Evolutionary conservation across 768 basidiomycete genomes (phyloP).

Genomic region (Gloeopeniophorella convolvens): DNA sequence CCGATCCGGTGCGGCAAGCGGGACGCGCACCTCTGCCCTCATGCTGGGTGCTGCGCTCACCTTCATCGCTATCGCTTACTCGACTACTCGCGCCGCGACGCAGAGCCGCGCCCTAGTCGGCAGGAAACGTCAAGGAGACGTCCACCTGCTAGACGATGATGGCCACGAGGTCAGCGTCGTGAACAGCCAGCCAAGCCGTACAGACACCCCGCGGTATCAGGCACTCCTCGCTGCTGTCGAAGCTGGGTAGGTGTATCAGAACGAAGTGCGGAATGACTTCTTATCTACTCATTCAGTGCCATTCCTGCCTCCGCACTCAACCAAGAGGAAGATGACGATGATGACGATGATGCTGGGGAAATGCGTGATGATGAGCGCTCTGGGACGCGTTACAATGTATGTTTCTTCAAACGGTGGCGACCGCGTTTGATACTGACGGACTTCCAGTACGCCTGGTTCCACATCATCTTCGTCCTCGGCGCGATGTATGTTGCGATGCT

Average conservation of each 20-base stretch:
- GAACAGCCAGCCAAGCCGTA: conserved; percentile 75
- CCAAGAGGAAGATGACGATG: conserved; percentile 60
- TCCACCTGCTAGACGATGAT: conserved; percentile 51
- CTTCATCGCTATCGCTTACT: conserved; percentile 97
- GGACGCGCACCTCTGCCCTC: conserved; percentile 79
- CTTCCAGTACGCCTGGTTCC: conserved; percentile 96
- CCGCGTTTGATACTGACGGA: conserved; percentile 12
- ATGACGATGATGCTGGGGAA: conserved; percentile 70
- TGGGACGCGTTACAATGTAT: conserved; percentile 91
- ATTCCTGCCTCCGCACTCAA: conserved; percentile 90
- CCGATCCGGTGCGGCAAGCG: conserved; percentile 41
- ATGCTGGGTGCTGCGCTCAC: conserved; percentile 92
- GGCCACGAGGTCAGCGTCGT: conserved; percentile 73
- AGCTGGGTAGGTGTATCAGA: conserved; percentile 61
- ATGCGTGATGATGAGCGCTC: conserved; percentile 86
- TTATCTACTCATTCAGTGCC: conserved; percentile 42
- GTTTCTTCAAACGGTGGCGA: conserved; percentile 22
- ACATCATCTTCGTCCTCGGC: conserved; percentile 91
- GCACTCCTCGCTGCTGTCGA: conserved; percentile 93
- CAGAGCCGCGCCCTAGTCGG: conserved; percentile 89
- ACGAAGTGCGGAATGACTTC: neutral
- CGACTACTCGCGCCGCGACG: conserved; percentile 92
- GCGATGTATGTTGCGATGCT: conserved; percentile 98
- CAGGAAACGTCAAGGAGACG: conserved; percentile 53
- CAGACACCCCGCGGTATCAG: conserved; percentile 86